These are phyloP conservation scores for Peniophora sp. DNA, from an alignment of 1,284 basidiomycete genomes.

Conservation along the genomic window DNA sequence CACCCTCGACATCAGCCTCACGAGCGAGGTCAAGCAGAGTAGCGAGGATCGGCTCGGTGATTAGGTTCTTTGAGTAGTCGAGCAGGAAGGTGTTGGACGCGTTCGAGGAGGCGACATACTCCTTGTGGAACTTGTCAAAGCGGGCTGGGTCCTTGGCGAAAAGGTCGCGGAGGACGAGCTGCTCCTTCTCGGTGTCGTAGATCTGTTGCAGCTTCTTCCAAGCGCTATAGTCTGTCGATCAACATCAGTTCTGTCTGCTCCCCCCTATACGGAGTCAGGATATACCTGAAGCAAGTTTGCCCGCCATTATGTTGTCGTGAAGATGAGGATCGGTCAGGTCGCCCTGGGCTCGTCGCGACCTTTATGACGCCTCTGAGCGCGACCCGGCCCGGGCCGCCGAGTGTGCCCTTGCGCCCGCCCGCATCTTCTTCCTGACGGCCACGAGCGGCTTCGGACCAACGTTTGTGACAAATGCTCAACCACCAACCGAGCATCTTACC, in stretches of 20 bases:
- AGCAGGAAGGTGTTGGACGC: constrained; percentile 78
- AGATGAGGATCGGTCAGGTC: too few species aligned
- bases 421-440: too few species aligned
- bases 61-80: constrained; percentile 96
- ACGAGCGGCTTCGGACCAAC: too few species aligned
- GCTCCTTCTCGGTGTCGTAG: constrained; percentile 68
- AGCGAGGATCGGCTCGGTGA: constrained; percentile 80
- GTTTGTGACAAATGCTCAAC: too few species aligned
- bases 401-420: too few species aligned
- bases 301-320: constrained; percentile 19
- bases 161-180: constrained; percentile 84
- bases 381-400: too few species aligned
- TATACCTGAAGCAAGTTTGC: constrained; percentile 25
- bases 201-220: constrained; percentile 91
- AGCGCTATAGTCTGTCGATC: constrained; percentile 63
- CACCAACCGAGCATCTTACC: too few species aligned
- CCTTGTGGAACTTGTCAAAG: constrained; percentile 79
- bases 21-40: constrained; percentile 75
- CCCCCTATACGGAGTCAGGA: not conserved
- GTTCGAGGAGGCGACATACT: constrained; percentile 63
- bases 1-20: constrained; percentile 82
- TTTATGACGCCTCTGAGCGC: too few species aligned
- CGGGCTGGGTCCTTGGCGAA: constrained; percentile 84
- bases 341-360: too few species aligned
- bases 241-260: not conserved